Percentiles rank a stretch among this genome's conserved stretches.
Evolutionary conservation across 305 asterid species (phyloP).

Genomic region (Fraxinus xanthoxyloides): DNA sequence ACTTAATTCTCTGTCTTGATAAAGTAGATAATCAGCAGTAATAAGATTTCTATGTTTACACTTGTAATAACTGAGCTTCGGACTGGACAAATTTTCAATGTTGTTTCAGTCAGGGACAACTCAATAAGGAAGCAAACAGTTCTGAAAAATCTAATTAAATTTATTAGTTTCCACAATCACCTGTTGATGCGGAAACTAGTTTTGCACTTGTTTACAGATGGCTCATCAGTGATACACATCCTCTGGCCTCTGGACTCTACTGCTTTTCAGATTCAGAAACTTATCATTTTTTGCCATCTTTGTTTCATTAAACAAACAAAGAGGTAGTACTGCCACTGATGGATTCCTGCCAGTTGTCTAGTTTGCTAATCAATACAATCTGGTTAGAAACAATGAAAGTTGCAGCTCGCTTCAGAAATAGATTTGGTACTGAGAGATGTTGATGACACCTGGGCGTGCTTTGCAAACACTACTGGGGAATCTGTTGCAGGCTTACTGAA

Average conservation of each 20-base stretch:
- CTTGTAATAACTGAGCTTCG: not conserved
- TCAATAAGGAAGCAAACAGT: not conserved
- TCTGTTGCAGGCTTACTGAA: constrained; percentile 41
- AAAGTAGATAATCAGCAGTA: not conserved
- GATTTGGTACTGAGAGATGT: constrained; percentile 38
- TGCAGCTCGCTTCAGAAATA: constrained; percentile 37
- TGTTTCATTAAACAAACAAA: constrained; percentile 40
- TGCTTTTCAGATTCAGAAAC: constrained; percentile 40
- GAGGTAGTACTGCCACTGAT: constrained; percentile 23
- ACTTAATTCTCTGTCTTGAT: not conserved
- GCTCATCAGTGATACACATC: constrained; percentile 36
- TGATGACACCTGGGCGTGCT: constrained; percentile 45
- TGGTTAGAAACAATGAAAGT: constrained; percentile 32
- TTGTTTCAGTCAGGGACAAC: not conserved
- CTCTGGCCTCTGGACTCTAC: constrained; percentile 53
- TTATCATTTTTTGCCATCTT: constrained; percentile 37
- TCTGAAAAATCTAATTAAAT: not conserved
- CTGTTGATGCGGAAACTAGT: not conserved
- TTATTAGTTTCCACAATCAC: not conserved
- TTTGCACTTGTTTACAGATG: constrained; percentile 23
- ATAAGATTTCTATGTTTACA: not conserved
- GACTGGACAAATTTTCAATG: not conserved
- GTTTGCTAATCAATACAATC: constrained; percentile 50
- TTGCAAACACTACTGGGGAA: constrained; percentile 38
- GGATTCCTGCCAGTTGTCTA: constrained; percentile 52